Conservation (phyloP, 352 stramenopile genomes). For the Phytophthora pisi region DNA sequence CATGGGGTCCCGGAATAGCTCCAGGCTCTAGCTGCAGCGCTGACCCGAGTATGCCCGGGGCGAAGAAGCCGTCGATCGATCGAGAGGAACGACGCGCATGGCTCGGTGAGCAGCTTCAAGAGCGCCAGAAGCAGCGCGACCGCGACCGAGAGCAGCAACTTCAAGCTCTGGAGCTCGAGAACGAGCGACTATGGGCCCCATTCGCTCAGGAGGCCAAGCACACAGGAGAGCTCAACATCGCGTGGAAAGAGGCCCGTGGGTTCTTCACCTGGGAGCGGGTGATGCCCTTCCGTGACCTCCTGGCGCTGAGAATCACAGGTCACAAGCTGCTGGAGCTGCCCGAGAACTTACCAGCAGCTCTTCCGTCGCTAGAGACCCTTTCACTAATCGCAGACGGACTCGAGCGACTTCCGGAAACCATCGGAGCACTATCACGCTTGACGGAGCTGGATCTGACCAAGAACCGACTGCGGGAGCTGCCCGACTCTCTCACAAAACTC, state of each 20-base stretch:
- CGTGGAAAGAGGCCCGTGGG: conserved; percentile 60
- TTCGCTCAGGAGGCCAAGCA: conserved; percentile 41
- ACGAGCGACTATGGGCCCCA: conserved; percentile 56
- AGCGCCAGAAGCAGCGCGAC: conserved; percentile 48
- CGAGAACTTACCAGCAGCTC: conserved; percentile 22
- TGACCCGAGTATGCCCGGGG: conserved; percentile 9
- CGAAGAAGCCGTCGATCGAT: conserved; percentile 4
- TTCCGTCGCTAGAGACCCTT: conserved; percentile 50
- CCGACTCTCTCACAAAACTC: conserved; percentile 53
- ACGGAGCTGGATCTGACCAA: conserved; percentile 67
- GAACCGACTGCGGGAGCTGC: conserved; percentile 53
- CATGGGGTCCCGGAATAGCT: conserved; percentile 8
- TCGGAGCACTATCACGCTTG: conserved; percentile 40
- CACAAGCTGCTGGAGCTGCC: conserved; percentile 46
- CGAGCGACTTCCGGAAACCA: conserved; percentile 53
- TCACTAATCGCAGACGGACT: conserved; percentile 58
- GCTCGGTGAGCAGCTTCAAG: conserved; percentile 51
- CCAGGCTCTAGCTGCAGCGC: not conserved
- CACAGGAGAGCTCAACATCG: conserved; percentile 68
- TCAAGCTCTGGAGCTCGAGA: conserved; percentile 34
- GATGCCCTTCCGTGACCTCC: conserved; percentile 43
- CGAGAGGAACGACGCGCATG: conserved; percentile 48
- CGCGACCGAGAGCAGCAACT: conserved; percentile 38
- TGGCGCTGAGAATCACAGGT: conserved; percentile 62
- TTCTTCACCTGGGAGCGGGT: conserved; percentile 66